Evolutionary conservation across 495 filamentous ascomycete species (phyloP).

Genomic region (Articulospora tetracladia): DNA sequence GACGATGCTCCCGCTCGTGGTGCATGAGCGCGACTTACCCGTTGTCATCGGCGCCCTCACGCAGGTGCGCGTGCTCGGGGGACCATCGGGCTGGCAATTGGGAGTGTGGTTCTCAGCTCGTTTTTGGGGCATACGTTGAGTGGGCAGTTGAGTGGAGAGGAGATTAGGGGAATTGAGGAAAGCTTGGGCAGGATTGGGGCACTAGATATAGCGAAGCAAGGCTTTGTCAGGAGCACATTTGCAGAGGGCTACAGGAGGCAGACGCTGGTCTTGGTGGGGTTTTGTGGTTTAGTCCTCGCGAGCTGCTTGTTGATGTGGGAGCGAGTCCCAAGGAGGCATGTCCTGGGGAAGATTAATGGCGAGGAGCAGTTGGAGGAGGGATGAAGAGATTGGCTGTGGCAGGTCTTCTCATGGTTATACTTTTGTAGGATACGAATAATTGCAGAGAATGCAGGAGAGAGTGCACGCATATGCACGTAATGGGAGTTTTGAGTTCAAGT

Average conservation of each 20-base stretch:
- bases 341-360: no score
- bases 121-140: constrained; percentile 31
- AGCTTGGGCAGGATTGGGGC: background rate
- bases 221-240: background rate
- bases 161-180: background rate
- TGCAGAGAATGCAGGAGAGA: no score
- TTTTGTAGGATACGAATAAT: no score
- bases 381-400: no score
- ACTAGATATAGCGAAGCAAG: background rate
- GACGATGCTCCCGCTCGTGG: constrained; percentile 25
- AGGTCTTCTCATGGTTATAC: no score
- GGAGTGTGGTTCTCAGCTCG: background rate
- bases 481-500: no score
- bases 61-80: constrained; percentile 44
- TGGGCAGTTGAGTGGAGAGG: background rate
- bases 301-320: background rate
- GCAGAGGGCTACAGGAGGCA: constrained; percentile 12
- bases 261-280: background rate
- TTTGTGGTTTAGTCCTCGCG: background rate
- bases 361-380: no score
- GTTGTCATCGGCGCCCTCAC: constrained; percentile 45
- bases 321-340: background rate
- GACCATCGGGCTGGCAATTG: constrained; percentile 45
- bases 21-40: constrained; percentile 28
- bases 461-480: no score